Evolutionary conservation across 148 eudicot genomes (phyloP), one percentile per base, ranked within the genome.

Genomic region (Rhododendron griersonianum): DNA sequence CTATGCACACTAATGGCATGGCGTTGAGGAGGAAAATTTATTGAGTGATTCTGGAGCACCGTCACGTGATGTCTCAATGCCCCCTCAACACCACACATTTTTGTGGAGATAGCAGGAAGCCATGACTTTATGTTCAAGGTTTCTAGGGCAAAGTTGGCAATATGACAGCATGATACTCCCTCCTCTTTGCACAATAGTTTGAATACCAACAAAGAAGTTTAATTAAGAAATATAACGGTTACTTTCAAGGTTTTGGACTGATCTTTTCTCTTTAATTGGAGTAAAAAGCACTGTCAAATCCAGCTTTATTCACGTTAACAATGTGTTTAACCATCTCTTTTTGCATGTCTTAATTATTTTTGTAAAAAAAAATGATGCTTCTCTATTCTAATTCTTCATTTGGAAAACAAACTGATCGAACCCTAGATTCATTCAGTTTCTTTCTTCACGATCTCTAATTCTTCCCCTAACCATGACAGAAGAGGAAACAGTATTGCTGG

Each of bases 231-330:
- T 18, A 7, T 37, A 5, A 74, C 67, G 37, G 86, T 53, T 75
- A 84, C 67, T 71, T n/a, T 14, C 8, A 11, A 18, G n/a, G 53
- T 13, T 55, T 55, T 65, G 41, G 51, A 48, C 80, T 47, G 48
- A 69, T 71, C 63, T 51, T 5, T 2, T 55, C 57, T 51, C 57
- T 67, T 86, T 50, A 25, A 25, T 28, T 69, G 30, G 30, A 10
- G 13, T 7, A 47, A 47, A 65, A 48, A 77, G 71, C 85, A 18
- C 51, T 47, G 21, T 75, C 23, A 35, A 69, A 39, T 57, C 83
- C 47, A 71, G 84, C 90, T 86, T 88, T 86, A 80, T 23, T 88
- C 90, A 86, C 88, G 77, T 74, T 80, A 59, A 78, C 18, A 45
- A 80, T 74, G 84, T 80, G 84, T 6, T 73, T 55, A 81, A 23